These are phyloP conservation scores for Takashimella tepidaria DNA, from an alignment of 1,284 basidiomycete genomes.

Conservation along the genomic window DNA sequence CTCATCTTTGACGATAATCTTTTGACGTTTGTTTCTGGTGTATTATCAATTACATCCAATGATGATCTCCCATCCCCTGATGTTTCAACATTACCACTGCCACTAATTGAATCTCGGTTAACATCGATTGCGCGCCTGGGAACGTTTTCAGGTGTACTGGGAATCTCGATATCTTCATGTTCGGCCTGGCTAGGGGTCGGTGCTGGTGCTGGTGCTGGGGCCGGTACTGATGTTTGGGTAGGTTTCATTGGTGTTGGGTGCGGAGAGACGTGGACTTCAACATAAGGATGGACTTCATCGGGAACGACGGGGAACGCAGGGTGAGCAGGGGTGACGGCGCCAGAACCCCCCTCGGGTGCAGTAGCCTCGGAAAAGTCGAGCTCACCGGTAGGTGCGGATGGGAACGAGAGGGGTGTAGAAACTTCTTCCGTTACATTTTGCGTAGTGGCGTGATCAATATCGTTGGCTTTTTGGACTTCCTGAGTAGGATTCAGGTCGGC, in stretches of 20 bases:
- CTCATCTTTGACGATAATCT: constrained; percentile 17
- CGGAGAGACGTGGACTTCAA: constrained; percentile 37
- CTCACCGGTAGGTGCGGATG: constrained; percentile 19
- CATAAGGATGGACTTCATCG: constrained; percentile 39
- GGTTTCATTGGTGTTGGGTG: not conserved
- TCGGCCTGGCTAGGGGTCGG: too few species aligned
- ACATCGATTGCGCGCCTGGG: not conserved
- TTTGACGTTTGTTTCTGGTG: constrained; percentile 2
- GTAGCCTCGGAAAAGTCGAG: constrained; percentile 20
- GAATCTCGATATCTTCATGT: not conserved
- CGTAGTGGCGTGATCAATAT: too few species aligned
- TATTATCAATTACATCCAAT: not conserved
- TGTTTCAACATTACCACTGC: not conserved
- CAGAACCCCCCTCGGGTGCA: not conserved
- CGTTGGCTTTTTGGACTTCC: too few species aligned
- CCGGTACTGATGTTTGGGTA: not conserved
- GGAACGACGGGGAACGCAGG: constrained; percentile 39
- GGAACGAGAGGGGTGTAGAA: constrained; percentile 18
- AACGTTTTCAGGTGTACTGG: not conserved
- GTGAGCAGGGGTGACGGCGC: not conserved
- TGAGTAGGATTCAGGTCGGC: too few species aligned
- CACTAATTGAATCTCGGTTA: not conserved
- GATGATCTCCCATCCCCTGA: not conserved
- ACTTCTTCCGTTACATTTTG: constrained; percentile 5
- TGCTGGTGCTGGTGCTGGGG: not conserved